Conservation (phyloP, 2,329 filamentous ascomycete species). For the Colletotrichum horii region DNA sequence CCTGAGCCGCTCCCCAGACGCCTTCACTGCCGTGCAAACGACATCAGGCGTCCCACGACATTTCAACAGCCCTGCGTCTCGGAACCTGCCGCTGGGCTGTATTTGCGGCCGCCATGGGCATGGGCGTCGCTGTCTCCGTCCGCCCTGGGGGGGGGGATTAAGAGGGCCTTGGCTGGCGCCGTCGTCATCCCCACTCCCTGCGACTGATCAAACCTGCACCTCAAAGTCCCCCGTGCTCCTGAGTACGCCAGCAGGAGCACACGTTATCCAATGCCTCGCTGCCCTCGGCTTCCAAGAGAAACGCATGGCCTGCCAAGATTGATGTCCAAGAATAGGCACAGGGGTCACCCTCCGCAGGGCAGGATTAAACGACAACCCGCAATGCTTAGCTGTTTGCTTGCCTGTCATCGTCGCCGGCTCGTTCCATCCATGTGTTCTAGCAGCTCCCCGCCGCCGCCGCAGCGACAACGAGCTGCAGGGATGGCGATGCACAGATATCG, state of each 20-base stretch:
- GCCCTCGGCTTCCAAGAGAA: not conserved
- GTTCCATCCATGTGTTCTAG: not conserved
- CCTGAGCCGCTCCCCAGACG: not conserved
- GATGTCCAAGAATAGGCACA: conserved; percentile 17
- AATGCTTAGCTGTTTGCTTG: conserved; percentile 12
- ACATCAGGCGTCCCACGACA: conserved; percentile 1
- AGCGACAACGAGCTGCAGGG: not conserved
- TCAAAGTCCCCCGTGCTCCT: not conserved
- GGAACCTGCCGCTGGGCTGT: conserved; percentile 6
- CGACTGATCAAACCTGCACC: not conserved
- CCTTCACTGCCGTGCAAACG: not conserved
- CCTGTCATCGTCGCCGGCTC: conserved; percentile 1
- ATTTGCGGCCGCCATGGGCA: not conserved
- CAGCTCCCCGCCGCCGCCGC: not conserved
- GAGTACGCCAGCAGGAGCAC: not conserved
- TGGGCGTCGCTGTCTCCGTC: conserved; percentile 2
- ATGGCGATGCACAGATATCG: not conserved
- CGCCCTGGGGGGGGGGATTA: not conserved
- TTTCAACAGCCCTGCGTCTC: conserved; percentile 10
- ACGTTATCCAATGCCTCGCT: not conserved
- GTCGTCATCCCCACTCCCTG: not conserved
- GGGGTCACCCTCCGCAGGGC: not conserved
- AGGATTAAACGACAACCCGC: conserved; percentile 13
- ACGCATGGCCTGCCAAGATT: conserved; percentile 9
- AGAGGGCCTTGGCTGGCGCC: not conserved